A percentile compares a stretch with the other conserved stretches of the same genome.
Conservation (phyloP, 2,329 filamentous ascomycete species). For the Talaromyces sp. region DNA sequence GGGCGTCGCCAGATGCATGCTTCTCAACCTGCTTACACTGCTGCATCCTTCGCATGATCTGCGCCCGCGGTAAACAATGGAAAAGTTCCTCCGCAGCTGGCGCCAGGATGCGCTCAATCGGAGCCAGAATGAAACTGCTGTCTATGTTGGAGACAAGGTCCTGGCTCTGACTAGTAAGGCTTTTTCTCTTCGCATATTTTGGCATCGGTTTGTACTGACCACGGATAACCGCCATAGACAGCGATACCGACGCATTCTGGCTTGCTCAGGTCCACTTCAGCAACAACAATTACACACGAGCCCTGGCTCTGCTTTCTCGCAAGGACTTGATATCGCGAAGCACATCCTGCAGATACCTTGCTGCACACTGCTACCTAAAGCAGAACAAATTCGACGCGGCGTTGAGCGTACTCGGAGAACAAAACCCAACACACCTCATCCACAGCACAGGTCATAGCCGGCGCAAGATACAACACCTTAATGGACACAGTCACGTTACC, state of each 20-base stretch:
- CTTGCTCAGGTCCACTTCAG: slow-evolving; percentile 97
- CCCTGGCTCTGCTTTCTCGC: slow-evolving; percentile 76
- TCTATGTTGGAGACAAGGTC: slow-evolving; percentile 96
- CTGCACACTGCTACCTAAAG: slow-evolving; percentile 90
- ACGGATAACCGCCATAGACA: slow-evolving; percentile 52
- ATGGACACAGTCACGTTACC: slow-evolving; percentile 48
- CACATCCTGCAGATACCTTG: slow-evolving; percentile 84
- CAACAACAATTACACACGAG: slow-evolving; percentile 89
- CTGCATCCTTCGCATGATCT: neutral
- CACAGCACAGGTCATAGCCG: slow-evolving; percentile 55
- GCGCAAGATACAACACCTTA: slow-evolving; percentile 66
- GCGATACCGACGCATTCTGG: slow-evolving; percentile 93
- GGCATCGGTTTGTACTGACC: slow-evolving; percentile 4
- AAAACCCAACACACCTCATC: slow-evolving; percentile 87
- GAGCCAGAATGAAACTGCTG: slow-evolving; percentile 92
- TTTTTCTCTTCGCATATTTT: neutral
- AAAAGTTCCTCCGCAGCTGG: slow-evolving; percentile 90
- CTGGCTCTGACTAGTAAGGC: slow-evolving; percentile 80
- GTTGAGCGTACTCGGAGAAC: slow-evolving; percentile 77
- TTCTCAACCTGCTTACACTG: neutral
- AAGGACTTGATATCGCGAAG: slow-evolving; percentile 77
- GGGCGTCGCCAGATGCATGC: neutral
- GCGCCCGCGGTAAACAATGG: slow-evolving; percentile 47
- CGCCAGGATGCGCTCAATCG: slow-evolving; percentile 92
- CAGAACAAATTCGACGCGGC: slow-evolving; percentile 88